Percentiles rank a stretch among this genome's conserved stretches.
Evolutionary conservation across 768 basidiomycete species (phyloP).

Genomic region (Solioccasus polychromus): DNA sequence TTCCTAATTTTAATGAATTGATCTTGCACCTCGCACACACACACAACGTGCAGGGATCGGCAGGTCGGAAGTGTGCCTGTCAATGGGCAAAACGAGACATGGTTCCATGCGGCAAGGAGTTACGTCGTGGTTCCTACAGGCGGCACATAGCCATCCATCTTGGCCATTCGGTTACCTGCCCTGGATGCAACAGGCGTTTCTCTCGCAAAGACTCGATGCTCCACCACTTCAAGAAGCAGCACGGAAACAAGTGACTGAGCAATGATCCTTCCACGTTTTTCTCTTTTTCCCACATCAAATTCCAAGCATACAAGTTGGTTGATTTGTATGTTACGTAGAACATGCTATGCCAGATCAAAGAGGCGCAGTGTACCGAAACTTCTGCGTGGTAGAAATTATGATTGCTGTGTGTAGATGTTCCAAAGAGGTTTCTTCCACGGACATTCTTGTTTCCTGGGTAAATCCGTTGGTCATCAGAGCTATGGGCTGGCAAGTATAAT

Average conservation of each 20-base stretch:
- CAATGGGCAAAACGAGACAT: not conserved
- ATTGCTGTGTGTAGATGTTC: too few species aligned
- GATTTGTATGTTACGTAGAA: too few species aligned
- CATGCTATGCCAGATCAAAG: too few species aligned
- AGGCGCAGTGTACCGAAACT: too few species aligned
- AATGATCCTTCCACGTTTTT: not conserved
- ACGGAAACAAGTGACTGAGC: not conserved
- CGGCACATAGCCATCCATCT: conserved; percentile 12
- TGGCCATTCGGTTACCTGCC: not conserved
- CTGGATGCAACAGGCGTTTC: not conserved
- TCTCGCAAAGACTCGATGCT: conserved; percentile 6
- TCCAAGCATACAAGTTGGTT: too few species aligned
- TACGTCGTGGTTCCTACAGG: not conserved
- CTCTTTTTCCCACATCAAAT: too few species aligned
- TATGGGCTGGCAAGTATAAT: too few species aligned
- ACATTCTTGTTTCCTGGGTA: too few species aligned
- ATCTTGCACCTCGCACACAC: not conserved
- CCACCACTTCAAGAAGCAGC: not conserved
- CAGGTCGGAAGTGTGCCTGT: not conserved
- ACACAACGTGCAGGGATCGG: conserved; percentile 7
- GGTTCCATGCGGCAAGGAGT: not conserved
- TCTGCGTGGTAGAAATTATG: too few species aligned
- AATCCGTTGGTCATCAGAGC: too few species aligned
- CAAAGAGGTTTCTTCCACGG: too few species aligned
- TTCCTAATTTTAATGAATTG: not conserved